A percentile compares a stretch with the other conserved stretches of the same genome.
These are phyloP conservation scores for Verticillium tricorpus DNA, from an alignment of 2,329 filamentous ascomycete genomes.

Conservation along the genomic window DNA sequence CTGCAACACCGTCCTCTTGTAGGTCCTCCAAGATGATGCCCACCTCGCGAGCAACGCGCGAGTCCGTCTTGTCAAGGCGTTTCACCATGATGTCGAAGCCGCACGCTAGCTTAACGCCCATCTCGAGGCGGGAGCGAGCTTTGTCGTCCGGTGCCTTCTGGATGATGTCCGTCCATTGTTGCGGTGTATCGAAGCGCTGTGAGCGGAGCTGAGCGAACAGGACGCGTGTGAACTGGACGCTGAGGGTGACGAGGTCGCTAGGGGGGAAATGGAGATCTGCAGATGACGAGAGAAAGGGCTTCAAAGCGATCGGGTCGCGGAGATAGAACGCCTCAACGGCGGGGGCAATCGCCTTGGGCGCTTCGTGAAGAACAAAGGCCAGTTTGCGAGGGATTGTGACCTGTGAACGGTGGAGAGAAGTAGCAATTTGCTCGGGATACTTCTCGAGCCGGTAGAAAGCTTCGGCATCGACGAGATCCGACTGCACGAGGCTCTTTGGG, in stretches of 20 bases:
- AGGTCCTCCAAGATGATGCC: conserved; percentile 72
- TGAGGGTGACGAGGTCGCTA: conserved; percentile 72
- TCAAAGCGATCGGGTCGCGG: conserved; percentile 73
- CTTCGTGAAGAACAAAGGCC: conserved; percentile 71
- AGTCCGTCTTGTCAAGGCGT: conserved; percentile 64
- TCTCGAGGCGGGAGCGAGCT: conserved; percentile 44
- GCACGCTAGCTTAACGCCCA: conserved; percentile 85
- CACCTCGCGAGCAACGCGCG: conserved; percentile 67
- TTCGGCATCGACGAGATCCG: conserved; percentile 73
- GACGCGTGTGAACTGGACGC: conserved; percentile 79
- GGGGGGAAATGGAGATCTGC: conserved; percentile 63
- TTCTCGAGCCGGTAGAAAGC: conserved; percentile 85
- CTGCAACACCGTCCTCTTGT: conserved; percentile 60
- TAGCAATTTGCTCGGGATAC: conserved; percentile 71
- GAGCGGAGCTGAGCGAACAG: conserved; percentile 87
- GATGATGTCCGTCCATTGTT: conserved; percentile 37
- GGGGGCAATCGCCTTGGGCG: conserved; percentile 72
- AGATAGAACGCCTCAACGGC: conserved; percentile 91
- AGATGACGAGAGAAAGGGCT: conserved; percentile 56
- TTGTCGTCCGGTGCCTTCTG: conserved; percentile 19
- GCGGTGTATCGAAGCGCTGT: conserved; percentile 70
- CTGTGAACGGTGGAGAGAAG: conserved; percentile 71
- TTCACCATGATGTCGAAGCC: conserved; percentile 85
- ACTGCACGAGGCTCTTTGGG: conserved; percentile 60
- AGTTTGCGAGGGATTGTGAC: conserved; percentile 76